Percentiles rank a stretch among this genome's conserved stretches.
Conservation (phyloP, 176 grass and related monocot genomes). For the Avena eriantha region DNA sequence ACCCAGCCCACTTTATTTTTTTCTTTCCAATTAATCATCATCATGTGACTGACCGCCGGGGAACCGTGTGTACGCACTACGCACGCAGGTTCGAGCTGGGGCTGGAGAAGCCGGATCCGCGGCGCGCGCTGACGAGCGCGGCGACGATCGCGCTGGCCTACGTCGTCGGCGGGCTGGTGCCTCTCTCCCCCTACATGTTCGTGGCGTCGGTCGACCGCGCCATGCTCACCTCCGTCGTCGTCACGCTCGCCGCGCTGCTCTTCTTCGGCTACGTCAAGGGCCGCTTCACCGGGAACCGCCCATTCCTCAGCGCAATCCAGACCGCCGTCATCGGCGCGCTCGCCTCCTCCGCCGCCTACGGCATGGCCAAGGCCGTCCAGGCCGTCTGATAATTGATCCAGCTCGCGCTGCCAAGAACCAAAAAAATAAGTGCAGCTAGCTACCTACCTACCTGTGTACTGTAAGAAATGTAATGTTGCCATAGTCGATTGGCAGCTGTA, state of each 20-base stretch:
- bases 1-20: not conserved
- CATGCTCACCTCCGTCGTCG: slow-evolving; percentile 77
- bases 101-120: slow-evolving; percentile 80
- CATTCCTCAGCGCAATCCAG: slow-evolving; percentile 72
- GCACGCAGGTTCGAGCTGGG: slow-evolving; percentile 80
- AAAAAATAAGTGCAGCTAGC: slow-evolving; percentile 44
- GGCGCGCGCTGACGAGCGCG: slow-evolving; percentile 77
- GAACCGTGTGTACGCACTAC: no score
- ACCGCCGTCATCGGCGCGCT: slow-evolving; percentile 77
- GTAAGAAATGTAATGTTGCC: not conserved
- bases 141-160: slow-evolving; percentile 79
- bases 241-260: slow-evolving; percentile 76
- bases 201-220: slow-evolving; percentile 58
- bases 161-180: slow-evolving; percentile 76
- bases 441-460: not conserved
- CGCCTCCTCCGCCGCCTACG: slow-evolving; percentile 85
- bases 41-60: not conserved
- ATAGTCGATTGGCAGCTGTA: slow-evolving; percentile 16
- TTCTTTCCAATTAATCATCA: not conserved
- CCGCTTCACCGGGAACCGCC: slow-evolving; percentile 73
- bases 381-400: slow-evolving; percentile 20
- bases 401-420: not conserved
- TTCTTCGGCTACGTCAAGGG: slow-evolving; percentile 97
- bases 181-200: slow-evolving; percentile 85
- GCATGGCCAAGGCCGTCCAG: slow-evolving; percentile 80